Conservation (phyloP, 768 basidiomycete genomes). For the Lactarius trivialis region DNA sequence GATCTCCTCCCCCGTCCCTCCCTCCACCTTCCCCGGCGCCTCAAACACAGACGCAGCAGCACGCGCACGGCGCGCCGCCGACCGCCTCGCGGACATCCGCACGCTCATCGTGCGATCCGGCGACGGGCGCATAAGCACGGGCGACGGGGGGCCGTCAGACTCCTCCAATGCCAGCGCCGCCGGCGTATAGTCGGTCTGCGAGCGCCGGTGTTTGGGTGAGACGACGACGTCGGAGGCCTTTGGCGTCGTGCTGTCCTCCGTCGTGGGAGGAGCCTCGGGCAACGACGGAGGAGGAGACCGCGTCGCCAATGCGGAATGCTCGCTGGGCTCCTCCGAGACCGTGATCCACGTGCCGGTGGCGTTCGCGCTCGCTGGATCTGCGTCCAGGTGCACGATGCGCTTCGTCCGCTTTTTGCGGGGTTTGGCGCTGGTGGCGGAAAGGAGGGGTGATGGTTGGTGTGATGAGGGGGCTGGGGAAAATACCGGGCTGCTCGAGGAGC, state of each 20-base stretch:
- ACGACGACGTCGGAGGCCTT: background rate
- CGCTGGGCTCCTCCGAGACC: conserved; percentile 21
- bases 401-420: conserved; percentile 53
- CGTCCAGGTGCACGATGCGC: conserved; percentile 75
- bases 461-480: conserved; percentile 35
- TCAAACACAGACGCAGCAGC: conserved; percentile 62
- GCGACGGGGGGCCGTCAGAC: conserved; percentile 3
- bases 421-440: conserved; percentile 36
- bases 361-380: conserved; percentile 34
- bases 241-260: conserved; percentile 7
- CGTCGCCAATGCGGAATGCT: background rate
- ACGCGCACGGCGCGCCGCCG: conserved; percentile 44
- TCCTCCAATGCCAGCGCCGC: conserved; percentile 3
- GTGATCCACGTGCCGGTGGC: conserved; percentile 28
- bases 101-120: conserved; percentile 21
- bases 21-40: conserved; percentile 30
- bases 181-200: conserved; percentile 16
- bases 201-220: conserved; percentile 20
- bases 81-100: conserved; percentile 29
- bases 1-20: conserved; percentile 32
- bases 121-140: conserved; percentile 23
- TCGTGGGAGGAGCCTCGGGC: background rate
- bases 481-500: conserved; percentile 26
- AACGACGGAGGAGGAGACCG: background rate
- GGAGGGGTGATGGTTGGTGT: conserved; percentile 40